phyloP scores from a whole-genome alignment of 371 early-diverging fungal genomes.

The Mortierella sp. region DNA sequence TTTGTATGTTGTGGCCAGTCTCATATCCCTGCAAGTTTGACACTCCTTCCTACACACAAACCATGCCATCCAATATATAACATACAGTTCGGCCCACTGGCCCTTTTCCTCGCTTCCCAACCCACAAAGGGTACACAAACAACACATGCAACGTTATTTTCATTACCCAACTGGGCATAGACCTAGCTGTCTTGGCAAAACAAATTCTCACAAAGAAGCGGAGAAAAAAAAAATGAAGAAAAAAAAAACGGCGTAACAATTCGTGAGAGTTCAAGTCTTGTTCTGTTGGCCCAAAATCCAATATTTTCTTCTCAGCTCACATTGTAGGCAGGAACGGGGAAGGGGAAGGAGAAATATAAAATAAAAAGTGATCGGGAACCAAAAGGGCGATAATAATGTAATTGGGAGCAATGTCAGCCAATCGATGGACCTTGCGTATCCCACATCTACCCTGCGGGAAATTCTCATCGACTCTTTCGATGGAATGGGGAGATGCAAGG shows the following conservation, averaged over 20 bases:
- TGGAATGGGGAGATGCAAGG: neutral
- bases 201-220: neutral
- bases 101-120: neutral
- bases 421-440: conserved; percentile 5
- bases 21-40: neutral
- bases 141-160: neutral
- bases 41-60: neutral
- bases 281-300: neutral
- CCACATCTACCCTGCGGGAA: conserved; percentile 19
- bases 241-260: neutral
- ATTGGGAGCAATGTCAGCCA: neutral
- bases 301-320: neutral
- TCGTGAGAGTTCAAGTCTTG: neutral
- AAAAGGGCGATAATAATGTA: neutral
- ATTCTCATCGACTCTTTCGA: neutral
- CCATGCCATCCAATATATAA: neutral
- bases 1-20: neutral
- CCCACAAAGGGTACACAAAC: neutral
- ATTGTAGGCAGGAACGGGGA: neutral
- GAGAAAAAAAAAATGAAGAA: neutral
- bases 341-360: too few relatives aligned
- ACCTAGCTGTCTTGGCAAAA: neutral
- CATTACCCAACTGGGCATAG: conserved; percentile 7
- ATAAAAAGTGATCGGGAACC: conserved; percentile 1
- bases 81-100: neutral